These are phyloP conservation scores for Tylopilus cervinicoccineus DNA, from an alignment of 768 basidiomycete species.

Conservation along the genomic window DNA sequence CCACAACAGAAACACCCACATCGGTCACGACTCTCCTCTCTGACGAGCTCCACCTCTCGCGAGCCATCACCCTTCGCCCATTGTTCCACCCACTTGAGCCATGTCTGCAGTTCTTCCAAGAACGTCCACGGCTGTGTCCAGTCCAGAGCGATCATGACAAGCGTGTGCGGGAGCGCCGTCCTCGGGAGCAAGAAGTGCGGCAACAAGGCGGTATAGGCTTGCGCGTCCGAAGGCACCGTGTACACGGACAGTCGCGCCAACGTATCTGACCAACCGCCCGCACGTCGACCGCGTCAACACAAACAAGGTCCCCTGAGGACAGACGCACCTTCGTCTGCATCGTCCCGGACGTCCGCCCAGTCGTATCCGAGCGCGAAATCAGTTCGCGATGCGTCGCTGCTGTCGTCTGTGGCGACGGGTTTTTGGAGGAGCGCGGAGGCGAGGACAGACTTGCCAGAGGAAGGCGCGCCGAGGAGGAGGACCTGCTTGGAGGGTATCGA, in stretches of 20 bases:
- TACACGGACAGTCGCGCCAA: constrained; percentile 87
- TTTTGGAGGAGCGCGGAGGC: constrained; percentile 71
- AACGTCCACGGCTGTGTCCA: constrained; percentile 97
- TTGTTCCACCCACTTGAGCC: constrained; percentile 82
- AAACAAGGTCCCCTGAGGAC: background rate
- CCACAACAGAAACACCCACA: constrained; percentile 44
- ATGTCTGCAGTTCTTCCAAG: constrained; percentile 75
- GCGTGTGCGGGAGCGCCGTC: constrained; percentile 60
- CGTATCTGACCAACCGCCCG: constrained; percentile 54
- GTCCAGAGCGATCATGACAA: constrained; percentile 84
- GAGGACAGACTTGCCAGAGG: constrained; percentile 74
- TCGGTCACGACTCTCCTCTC: constrained; percentile 81
- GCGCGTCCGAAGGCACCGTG: constrained; percentile 80
- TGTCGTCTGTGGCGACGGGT: constrained; percentile 46
- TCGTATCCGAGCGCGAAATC: constrained; percentile 92
- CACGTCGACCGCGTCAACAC: background rate
- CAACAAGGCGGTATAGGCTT: constrained; percentile 64
- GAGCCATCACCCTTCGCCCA: constrained; percentile 71
- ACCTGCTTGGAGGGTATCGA: constrained; percentile 86
- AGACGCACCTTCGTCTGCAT: constrained; percentile 85
- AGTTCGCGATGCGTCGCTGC: constrained; percentile 52
- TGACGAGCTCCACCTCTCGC: constrained; percentile 67
- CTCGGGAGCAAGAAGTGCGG: constrained; percentile 78
- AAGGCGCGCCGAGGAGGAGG: constrained; percentile 76
- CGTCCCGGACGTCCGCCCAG: constrained; percentile 86